phyloP scores from a whole-genome alignment of 176 grass and related monocot species.

The Microstegium vimineum region DNA sequence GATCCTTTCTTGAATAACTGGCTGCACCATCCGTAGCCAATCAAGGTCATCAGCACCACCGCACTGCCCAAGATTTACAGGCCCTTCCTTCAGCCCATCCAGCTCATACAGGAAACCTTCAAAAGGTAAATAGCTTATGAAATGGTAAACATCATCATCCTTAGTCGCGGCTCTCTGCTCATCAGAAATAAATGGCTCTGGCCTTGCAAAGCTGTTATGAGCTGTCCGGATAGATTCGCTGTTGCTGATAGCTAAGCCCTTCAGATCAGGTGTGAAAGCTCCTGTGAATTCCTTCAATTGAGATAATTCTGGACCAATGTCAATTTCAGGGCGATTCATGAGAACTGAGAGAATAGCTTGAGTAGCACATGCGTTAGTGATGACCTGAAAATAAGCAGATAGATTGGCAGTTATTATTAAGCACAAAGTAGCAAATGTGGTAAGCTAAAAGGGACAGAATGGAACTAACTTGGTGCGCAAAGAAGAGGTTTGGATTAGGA shows the following conservation, averaged over 20 bases:
- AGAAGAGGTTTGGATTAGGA: slow-evolving; percentile 75
- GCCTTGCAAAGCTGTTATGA: slow-evolving; percentile 96
- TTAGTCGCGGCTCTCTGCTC: slow-evolving; percentile 74
- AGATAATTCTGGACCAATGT: slow-evolving; percentile 86
- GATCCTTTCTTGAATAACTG: slow-evolving; percentile 86
- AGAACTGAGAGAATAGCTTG: slow-evolving; percentile 97
- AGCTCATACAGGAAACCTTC: slow-evolving; percentile 88
- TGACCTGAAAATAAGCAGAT: slow-evolving; percentile 54
- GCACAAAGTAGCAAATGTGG: background rate
- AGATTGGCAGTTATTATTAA: slow-evolving; percentile 13
- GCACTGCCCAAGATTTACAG: slow-evolving; percentile 77
- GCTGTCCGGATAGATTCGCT: slow-evolving; percentile 75
- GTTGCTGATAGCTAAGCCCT: slow-evolving; percentile 90
- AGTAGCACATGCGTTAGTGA: slow-evolving; percentile 95
- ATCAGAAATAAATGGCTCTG: slow-evolving; percentile 94
- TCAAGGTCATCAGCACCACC: slow-evolving; percentile 54
- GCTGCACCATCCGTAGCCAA: slow-evolving; percentile 88
- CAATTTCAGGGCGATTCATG: slow-evolving; percentile 84
- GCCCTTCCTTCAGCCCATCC: slow-evolving; percentile 87
- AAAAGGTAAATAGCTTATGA: slow-evolving; percentile 93
- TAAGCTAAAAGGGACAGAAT: background rate
- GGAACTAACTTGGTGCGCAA: slow-evolving; percentile 60
- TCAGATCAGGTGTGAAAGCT: slow-evolving; percentile 83
- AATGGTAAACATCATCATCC: slow-evolving; percentile 96
- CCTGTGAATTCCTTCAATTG: slow-evolving; percentile 86